phyloP scores from a whole-genome alignment of 73 alveolate species.

The Blepharisma japonicum region DNA sequence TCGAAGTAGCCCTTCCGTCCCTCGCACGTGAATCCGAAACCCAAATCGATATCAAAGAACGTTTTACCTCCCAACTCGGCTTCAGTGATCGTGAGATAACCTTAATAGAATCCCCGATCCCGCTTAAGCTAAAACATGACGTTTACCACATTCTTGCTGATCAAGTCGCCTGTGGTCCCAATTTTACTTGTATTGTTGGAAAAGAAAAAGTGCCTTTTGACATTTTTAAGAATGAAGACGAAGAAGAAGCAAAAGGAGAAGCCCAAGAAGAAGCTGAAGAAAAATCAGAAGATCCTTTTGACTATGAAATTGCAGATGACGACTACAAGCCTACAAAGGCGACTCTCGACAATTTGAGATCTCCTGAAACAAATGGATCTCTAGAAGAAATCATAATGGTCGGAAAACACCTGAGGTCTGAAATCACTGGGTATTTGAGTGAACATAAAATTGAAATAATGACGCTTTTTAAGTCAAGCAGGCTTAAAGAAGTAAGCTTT shows the following conservation, averaged over 20 bases:
- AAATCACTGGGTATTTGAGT: not conserved
- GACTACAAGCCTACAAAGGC: not conserved
- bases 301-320: too few species aligned
- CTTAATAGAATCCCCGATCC: not conserved
- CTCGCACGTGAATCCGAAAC: too few species aligned
- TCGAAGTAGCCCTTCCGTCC: too few species aligned
- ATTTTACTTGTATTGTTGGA: not conserved
- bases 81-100: not conserved
- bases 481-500: conserved; percentile 3
- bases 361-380: too few species aligned
- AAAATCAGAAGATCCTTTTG: too few species aligned
- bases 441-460: not conserved
- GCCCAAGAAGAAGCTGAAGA: too few species aligned
- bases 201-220: not conserved
- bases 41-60: too few species aligned
- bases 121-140: not conserved
- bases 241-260: too few species aligned
- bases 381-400: too few species aligned
- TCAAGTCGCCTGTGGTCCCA: conserved; percentile 11
- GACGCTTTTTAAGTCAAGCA: not conserved
- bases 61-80: not conserved
- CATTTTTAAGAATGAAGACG: too few species aligned
- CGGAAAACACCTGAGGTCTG: not conserved
- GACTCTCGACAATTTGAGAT: too few species aligned
- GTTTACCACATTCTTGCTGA: not conserved